These are phyloP conservation scores for Paecilomyces dactylethromorphus DNA, from an alignment of 2,329 filamentous ascomycete genomes.

Conservation along the genomic window DNA sequence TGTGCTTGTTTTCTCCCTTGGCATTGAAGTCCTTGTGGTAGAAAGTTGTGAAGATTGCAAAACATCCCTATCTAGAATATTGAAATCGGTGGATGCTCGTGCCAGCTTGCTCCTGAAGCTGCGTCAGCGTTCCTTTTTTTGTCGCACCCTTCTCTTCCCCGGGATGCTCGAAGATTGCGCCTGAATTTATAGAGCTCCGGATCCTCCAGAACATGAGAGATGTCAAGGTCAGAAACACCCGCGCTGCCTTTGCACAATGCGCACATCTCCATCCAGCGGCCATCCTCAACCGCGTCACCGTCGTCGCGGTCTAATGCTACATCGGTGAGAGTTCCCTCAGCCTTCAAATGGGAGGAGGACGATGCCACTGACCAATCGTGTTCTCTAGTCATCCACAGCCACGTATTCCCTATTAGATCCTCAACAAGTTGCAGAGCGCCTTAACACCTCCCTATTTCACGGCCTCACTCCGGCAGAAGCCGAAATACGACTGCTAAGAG, in stretches of 20 bases:
- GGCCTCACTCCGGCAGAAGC: conserved; percentile 80
- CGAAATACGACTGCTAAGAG: conserved; percentile 66
- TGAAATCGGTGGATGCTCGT: not conserved
- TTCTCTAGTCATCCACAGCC: conserved; percentile 34
- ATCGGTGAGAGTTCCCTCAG: conserved; percentile 22
- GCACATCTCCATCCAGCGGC: conserved; percentile 22
- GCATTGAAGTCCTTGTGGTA: not conserved
- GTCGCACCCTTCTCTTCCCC: not conserved
- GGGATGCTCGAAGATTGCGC: conserved; percentile 5
- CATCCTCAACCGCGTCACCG: conserved; percentile 22
- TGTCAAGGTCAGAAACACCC: conserved; percentile 57
- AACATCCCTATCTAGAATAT: not conserved
- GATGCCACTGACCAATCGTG: conserved; percentile 1
- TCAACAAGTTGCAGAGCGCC: conserved; percentile 66
- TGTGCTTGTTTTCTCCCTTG: not conserved
- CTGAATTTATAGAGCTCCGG: conserved; percentile 7
- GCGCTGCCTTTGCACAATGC: conserved; percentile 53
- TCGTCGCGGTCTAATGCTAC: conserved; percentile 20
- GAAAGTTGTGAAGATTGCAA: not conserved
- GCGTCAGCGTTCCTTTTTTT: not conserved
- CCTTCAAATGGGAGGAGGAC: conserved; percentile 1
- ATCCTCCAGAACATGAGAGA: conserved; percentile 43
- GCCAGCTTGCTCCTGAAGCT: conserved; percentile 2
- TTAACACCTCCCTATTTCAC: conserved; percentile 75
- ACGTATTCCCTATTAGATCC: conserved; percentile 62